These are phyloP conservation scores for Sporobolomyces roseus DNA, from an alignment of 768 basidiomycete genomes.

Conservation along the genomic window DNA sequence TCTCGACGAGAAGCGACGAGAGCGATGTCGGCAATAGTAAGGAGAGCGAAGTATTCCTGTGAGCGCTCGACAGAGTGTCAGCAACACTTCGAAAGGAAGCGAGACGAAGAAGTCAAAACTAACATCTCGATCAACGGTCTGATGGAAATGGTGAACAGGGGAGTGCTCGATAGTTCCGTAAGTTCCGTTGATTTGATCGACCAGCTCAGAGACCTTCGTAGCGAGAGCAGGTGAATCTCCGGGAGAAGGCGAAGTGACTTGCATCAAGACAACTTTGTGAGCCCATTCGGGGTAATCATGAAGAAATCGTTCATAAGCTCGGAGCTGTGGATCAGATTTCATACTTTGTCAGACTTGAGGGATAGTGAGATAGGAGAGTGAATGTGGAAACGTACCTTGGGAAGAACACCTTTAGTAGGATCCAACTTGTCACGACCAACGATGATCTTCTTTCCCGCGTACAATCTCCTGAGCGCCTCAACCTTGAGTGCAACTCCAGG, in stretches of 20 bases:
- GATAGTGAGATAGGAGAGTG: background rate
- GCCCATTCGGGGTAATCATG: slow-evolving; percentile 90
- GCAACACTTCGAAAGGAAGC: too few relatives aligned
- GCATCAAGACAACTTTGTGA: slow-evolving; percentile 55
- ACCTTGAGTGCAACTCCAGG: slow-evolving; percentile 85
- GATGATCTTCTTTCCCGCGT: slow-evolving; percentile 97
- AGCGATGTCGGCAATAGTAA: slow-evolving; percentile 87
- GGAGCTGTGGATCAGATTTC: slow-evolving; percentile 56
- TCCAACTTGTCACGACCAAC: slow-evolving; percentile 96
- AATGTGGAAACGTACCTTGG: slow-evolving; percentile 67
- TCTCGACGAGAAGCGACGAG: slow-evolving; percentile 93
- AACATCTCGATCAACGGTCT: slow-evolving; percentile 66
- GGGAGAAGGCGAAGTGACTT: slow-evolving; percentile 89
- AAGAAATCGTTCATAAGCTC: slow-evolving; percentile 90
- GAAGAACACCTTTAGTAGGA: slow-evolving; percentile 94
- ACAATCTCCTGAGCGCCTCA: slow-evolving; percentile 72
- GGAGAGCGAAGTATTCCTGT: slow-evolving; percentile 94
- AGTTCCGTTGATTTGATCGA: slow-evolving; percentile 86
- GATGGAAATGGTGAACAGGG: slow-evolving; percentile 97
- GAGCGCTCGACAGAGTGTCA: slow-evolving; percentile 44
- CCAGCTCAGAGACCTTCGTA: slow-evolving; percentile 85
- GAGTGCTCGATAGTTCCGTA: slow-evolving; percentile 92
- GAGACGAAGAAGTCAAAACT: too few relatives aligned
- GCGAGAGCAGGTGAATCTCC: slow-evolving; percentile 91
- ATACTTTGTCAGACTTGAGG: background rate